phyloP scores from a whole-genome alignment of 176 grass and related monocot species.

The Puccinellia tenuiflora region DNA sequence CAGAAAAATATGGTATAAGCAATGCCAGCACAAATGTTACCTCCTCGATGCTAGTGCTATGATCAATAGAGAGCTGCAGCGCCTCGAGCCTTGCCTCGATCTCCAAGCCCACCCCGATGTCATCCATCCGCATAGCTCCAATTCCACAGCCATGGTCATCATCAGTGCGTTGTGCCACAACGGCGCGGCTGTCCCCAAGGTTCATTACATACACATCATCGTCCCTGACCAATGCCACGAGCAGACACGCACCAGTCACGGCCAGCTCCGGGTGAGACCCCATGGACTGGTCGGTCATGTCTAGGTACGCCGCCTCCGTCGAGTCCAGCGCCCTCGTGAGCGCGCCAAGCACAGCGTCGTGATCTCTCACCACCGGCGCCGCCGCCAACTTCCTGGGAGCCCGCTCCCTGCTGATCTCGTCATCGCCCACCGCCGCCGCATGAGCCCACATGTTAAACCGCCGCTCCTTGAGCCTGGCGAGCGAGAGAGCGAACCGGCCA shows the following conservation, averaged over 20 bases:
- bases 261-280: conserved; percentile 78
- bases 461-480: conserved; percentile 53
- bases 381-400: conserved; percentile 22
- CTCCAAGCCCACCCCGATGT: conserved; percentile 38
- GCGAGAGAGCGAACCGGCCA: conserved; percentile 66
- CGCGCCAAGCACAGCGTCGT: conserved; percentile 58
- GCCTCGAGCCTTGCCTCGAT: conserved; percentile 49
- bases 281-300: conserved; percentile 71
- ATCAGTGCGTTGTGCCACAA: conserved; percentile 51
- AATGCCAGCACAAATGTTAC: conserved; percentile 40
- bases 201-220: conserved; percentile 97
- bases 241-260: conserved; percentile 78
- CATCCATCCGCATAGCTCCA: conserved; percentile 30
- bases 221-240: conserved; percentile 71
- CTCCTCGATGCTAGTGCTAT: conserved; percentile 76
- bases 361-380: conserved; percentile 43
- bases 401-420: conserved; percentile 39
- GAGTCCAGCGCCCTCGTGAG: conserved; percentile 50
- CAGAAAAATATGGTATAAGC: not conserved
- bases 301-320: conserved; percentile 55
- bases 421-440: conserved; percentile 23
- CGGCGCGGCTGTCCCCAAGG: conserved; percentile 81
- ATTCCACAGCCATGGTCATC: conserved; percentile 1
- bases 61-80: conserved; percentile 76
- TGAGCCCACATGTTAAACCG: conserved; percentile 41